Evolutionary conservation across 73 alveolate genomes (phyloP), one percentile per base, ranked within the genome.

Genomic region (Paramecium primaurelia): DNA sequence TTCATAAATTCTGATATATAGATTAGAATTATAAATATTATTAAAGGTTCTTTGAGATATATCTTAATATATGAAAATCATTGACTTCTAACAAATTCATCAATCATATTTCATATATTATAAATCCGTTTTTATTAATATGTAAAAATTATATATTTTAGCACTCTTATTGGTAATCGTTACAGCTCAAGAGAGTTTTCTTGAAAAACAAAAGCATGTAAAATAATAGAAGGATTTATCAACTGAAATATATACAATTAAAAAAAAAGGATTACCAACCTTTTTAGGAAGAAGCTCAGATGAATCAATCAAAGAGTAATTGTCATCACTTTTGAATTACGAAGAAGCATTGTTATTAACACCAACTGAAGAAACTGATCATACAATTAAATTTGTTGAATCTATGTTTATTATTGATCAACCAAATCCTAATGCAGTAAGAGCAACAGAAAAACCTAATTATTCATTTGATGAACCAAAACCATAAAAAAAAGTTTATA

Each of bases 51-150:
- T 54, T 54, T n/a, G 22, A 54, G 32, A 3, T 12, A 8, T 18
- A 3, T 4, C 16, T 2, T 18, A 18, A 54, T 18, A 54, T 54
- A 6, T 3, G 2, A 4, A 54, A 18, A 4, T 54, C 4, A 18
- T 54, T 54, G 69, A 54, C 22, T 25, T 18, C 69, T 54, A 54
- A 54, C 69, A 18, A 54, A 54, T 18, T 54, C 69, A n/a, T 54
- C 14, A 54, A 34, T 54, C 69, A 54, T 4, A 54, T 18, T 54
- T 54, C 69, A 54, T 54, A 54, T 54, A 64, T 28, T 64, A 64
- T 64, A 64, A 64, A 64, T 64, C 84, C 84, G 84, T 64, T 64
- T 64, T 64, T 64, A 64, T 64, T 64, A 64, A 64, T 64, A 64
- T 64, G 84, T 64, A 64, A 64, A 64, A 64, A 64, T 64, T 64